phyloP scores from a whole-genome alignment of 179 eudicot species.

The Sideroxylon spinosum region DNA sequence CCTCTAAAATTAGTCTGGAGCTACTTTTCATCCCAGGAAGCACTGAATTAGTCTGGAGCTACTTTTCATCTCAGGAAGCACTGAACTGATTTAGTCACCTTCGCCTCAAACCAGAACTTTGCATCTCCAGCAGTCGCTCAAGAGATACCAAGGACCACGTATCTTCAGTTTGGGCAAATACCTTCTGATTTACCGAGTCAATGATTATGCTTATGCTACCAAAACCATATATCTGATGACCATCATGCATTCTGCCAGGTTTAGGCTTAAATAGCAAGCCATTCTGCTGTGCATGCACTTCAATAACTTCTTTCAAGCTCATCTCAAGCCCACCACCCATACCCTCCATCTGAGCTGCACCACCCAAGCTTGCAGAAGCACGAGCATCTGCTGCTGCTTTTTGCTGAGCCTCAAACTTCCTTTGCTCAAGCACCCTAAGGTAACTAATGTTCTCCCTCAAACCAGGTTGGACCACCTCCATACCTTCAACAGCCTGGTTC shows the following conservation, averaged over 20 bases:
- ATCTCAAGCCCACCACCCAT: constrained; percentile 35
- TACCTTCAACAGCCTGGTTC: constrained; percentile 60
- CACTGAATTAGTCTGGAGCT: not conserved
- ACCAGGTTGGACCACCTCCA: constrained; percentile 57
- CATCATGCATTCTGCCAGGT: constrained; percentile 57
- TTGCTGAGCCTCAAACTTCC: constrained; percentile 50
- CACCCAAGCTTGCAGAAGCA: constrained; percentile 22
- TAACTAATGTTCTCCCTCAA: constrained; percentile 51
- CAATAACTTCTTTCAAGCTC: constrained; percentile 65
- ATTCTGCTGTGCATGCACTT: constrained; percentile 43
- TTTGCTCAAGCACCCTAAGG: constrained; percentile 45
- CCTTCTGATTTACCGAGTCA: constrained; percentile 51
- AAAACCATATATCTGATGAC: constrained; percentile 63
- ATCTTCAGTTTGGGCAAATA: constrained; percentile 50
- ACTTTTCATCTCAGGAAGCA: not conserved
- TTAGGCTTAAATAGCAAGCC: constrained; percentile 57
- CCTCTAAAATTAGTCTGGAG: not conserved
- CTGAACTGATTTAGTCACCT: constrained; percentile 10
- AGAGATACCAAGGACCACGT: constrained; percentile 49
- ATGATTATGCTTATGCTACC: constrained; percentile 51
- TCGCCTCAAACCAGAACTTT: constrained; percentile 31
- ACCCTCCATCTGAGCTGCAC: constrained; percentile 23
- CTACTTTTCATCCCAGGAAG: not conserved
- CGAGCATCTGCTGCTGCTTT: constrained; percentile 38
- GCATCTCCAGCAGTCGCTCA: constrained; percentile 51